Base-by-base conservation (phyloP, 768 basidiomycete genomes). In the Phallus indusiatus region DNA sequence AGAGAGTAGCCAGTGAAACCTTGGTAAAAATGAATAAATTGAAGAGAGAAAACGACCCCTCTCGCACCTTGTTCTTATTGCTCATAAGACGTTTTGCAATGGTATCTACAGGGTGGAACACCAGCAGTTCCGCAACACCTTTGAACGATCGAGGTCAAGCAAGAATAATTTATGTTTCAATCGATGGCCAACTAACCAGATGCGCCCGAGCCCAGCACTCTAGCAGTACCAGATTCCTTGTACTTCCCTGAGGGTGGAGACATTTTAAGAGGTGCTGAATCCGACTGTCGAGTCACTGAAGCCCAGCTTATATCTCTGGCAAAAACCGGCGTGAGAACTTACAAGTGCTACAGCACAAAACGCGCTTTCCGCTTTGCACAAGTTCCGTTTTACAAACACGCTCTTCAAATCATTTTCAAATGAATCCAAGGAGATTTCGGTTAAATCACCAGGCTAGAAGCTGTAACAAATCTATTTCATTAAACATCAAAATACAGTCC, bases 81-180 rank as follows among this genome's bases (percentile, higher is more conserved):
- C 91, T 94, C 95, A 99, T 99, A 55, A 99, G 72, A 36, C 95
- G 87, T 73, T 99, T 99, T n/a, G 96, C 93, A 56, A 97, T 85
- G 1, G 96, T 99, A 74, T 99, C 94, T 21, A 93, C 90, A 18
- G 94, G 94, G 70, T 96, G 94, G 76, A 97, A 96, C 18, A 97
- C 83, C 64, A 96, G 74, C 56, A 99, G 79, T 77, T 99, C 95
- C 64, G 94, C 93, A 67, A 99, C 78, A 68, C 94, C 94, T 95
- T 63, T 17, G 58, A 16, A 33, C 24, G 14, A 20, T 12, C 28
- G 24, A 21, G 7, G 8, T 60, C 34, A 34, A 37, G 6, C 46
- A 16, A 28, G 20, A 42, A n/a, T 59, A n/a, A 42, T 17, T 21
- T 52, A 42, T 22, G 42, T 21, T 35, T 9, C 12, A 18, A 37